Percentiles rank a stretch among this genome's conserved stretches.
phyloP scores from a whole-genome alignment of 345 rosid genomes.

The Citrus inodora region DNA sequence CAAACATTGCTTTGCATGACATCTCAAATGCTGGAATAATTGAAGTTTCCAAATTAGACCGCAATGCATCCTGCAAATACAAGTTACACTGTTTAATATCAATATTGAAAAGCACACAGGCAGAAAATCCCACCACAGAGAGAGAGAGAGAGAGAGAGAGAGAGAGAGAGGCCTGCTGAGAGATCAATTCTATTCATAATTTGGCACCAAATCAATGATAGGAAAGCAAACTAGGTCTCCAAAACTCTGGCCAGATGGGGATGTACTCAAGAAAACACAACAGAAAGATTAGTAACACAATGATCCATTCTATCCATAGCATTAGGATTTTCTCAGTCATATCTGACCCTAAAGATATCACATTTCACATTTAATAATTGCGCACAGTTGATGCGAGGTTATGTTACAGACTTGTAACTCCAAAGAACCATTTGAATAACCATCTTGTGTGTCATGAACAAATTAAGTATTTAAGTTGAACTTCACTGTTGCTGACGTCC shows the following conservation, averaged over 20 bases:
- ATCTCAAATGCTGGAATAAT: slow-evolving; percentile 69
- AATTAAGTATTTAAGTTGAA: neutral
- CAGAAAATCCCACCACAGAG: neutral
- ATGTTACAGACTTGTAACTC: neutral
- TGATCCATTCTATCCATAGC: neutral
- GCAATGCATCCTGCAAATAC: slow-evolving; percentile 53
- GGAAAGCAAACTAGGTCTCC: neutral
- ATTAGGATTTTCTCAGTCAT: neutral
- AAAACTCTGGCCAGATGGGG: neutral
- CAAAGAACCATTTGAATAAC: neutral
- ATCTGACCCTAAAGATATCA: neutral
- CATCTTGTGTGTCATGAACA: neutral
- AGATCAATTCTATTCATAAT: neutral
- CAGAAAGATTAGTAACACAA: neutral
- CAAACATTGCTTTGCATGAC: slow-evolving; percentile 77
- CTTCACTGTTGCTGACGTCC: neutral
- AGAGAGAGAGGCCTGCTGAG: too few species aligned
- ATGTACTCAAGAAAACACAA: neutral
- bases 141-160: too few species aligned
- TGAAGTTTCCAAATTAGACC: slow-evolving; percentile 62
- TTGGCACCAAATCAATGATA: neutral
- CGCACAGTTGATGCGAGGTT: neutral
- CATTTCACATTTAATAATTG: neutral
- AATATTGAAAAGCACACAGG: neutral
- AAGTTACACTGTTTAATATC: slow-evolving; percentile 6